Evolutionary conservation across 2,329 filamentous ascomycete species (phyloP).

Genomic region (Metarhizium rileyi): DNA sequence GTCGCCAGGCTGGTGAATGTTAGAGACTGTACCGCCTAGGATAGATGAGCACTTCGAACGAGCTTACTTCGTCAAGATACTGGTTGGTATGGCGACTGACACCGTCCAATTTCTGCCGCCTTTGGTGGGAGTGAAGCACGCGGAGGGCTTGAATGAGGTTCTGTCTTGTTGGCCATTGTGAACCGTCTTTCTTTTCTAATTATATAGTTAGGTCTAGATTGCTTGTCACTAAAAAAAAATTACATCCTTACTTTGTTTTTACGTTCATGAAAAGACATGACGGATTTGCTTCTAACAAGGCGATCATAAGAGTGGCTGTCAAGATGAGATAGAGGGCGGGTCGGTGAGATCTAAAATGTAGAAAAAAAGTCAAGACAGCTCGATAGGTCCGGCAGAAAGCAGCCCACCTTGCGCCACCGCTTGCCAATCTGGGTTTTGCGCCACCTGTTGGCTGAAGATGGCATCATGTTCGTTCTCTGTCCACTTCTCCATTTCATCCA

Average conservation of each 20-base stretch:
- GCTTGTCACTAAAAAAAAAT: too few species aligned
- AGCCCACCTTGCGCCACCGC: conserved; percentile 1
- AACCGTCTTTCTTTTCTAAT: conserved; percentile 41
- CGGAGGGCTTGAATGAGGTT: conserved; percentile 55
- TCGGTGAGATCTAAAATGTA: conserved; percentile 3
- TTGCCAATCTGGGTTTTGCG: conserved; percentile 11
- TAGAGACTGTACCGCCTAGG: too few species aligned
- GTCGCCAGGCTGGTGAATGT: conserved; percentile 61
- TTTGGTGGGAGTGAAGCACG: conserved; percentile 54
- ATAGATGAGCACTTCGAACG: too few species aligned
- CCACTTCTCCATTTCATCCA: neutral
- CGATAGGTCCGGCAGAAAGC: conserved; percentile 19
- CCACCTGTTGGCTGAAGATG: neutral
- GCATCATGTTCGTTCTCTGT: neutral
- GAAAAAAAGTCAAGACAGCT: conserved; percentile 15
- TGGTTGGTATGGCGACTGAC: conserved; percentile 69
- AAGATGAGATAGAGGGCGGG: neutral
- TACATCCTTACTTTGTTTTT: conserved; percentile 19
- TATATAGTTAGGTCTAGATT: neutral
- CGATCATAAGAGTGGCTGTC: neutral
- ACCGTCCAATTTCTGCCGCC: conserved; percentile 61
- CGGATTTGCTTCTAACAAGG: neutral
- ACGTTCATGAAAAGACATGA: conserved; percentile 24
- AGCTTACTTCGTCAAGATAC: conserved; percentile 61
- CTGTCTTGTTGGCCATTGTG: conserved; percentile 23